Evolutionary conservation across 192 early-diverging fungal species (phyloP), one percentile per base, ranked within the genome.

Genomic region (Podila horticola): DNA sequence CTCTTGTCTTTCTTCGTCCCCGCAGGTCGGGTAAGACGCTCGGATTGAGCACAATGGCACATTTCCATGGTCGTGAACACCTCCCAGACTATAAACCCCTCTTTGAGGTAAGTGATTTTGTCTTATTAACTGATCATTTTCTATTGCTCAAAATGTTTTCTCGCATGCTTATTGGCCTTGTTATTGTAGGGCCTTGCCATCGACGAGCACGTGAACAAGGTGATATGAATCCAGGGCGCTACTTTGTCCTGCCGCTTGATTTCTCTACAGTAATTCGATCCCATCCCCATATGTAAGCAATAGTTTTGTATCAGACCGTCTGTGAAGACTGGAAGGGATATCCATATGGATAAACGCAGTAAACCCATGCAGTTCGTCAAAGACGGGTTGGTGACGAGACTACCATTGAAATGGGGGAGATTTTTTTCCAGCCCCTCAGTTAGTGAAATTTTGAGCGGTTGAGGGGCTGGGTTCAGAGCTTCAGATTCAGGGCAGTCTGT

Each of bases 11-110:
- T 57, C 73, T 74, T 59, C 72, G 67, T 58, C 79, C 79, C 34
- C 72, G 62, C 62, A 67, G 79, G 67, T 82, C 71, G 26, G 72
- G 73, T 12, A 82, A 82, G 67, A 74, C 79, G 58, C 79, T 74
- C 12, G 69, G 3, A 65, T 59, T 82, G 24, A 82, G 79, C 38
- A 60, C 60, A 26, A 41, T 82, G 62, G 66, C 79, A 36, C 79
- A 82, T 13, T 82, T 75, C 72, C 79, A 82, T 69, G 79, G 79
- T 70, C 67, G 65, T 62, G 79, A 82, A 73, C 71, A 82, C 57
- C 69, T 64, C 41, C 65, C 66, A 22, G 66, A 67, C 64, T 81
- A 81, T 26, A 65, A 81, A 64, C 61, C 59, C 17, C 68, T 71
- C 41, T 79, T 79, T 64, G 62, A 64, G 49, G 67, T 67, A 74